Evolutionary conservation across 441 rosid species (phyloP).

Genomic region (Hypseocharis bilobata): DNA sequence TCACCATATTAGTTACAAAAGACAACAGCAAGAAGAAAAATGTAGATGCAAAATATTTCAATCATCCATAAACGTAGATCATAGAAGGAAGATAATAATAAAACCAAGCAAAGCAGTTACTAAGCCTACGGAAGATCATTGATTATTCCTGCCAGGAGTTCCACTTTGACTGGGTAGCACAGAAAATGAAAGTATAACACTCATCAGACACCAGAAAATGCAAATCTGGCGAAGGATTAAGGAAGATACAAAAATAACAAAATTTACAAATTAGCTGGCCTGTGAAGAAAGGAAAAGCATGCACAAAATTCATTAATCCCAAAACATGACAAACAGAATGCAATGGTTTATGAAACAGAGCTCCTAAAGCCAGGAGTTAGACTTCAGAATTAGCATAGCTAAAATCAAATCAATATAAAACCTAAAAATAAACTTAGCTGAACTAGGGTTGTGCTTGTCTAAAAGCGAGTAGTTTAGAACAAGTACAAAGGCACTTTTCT

Average conservation of each 20-base stretch:
- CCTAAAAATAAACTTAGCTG: background rate
- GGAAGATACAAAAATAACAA: background rate
- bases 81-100: background rate
- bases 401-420: background rate
- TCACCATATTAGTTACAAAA: conserved; percentile 4
- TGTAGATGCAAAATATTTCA: no score
- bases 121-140: background rate
- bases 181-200: background rate
- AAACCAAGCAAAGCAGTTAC: background rate
- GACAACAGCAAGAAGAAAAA: background rate
- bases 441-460: background rate
- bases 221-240: background rate
- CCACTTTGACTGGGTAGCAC: background rate
- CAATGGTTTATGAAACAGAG: background rate
- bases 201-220: background rate
- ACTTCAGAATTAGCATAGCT: background rate
- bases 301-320: no score
- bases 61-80: background rate
- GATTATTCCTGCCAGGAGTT: background rate
- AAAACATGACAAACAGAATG: background rate
- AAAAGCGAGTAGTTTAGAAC: background rate
- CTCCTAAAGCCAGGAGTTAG: background rate
- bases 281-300: background rate
- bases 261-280: background rate
- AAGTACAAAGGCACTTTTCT: background rate